phyloP scores from a whole-genome alignment of 1,284 basidiomycete species.

The Malassezia globosa region DNA sequence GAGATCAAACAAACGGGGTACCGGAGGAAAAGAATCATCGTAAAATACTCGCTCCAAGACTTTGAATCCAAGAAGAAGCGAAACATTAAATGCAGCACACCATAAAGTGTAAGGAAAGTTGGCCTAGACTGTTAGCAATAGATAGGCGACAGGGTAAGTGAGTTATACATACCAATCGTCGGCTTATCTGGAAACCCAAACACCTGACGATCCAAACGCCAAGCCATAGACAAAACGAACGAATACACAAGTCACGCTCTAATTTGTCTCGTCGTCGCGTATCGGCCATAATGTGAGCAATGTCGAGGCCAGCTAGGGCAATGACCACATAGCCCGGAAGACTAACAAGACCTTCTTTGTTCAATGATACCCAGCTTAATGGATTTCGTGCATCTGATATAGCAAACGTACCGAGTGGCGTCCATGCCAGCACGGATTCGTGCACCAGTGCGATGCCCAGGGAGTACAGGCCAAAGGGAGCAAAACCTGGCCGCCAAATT shows the following conservation, averaged over 20 bases:
- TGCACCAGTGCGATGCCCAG: conserved; percentile 50
- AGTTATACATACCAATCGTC: no score
- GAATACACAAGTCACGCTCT: no score
- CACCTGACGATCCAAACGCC: no score
- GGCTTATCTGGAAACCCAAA: conserved; percentile 47
- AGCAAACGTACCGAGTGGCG: conserved; percentile 26
- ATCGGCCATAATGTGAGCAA: conserved; percentile 68
- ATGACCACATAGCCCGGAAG: conserved; percentile 78
- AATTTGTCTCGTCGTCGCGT: background rate
- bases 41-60: conserved; percentile 50
- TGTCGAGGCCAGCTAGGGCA: conserved; percentile 71
- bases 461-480: conserved; percentile 58
- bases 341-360: conserved; percentile 82
- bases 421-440: conserved; percentile 17
- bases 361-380: conserved; percentile 59
- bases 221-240: no score
- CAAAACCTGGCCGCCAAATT: conserved; percentile 52
- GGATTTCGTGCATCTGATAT: conserved; percentile 47
- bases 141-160: no score
- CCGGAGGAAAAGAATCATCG: background rate
- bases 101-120: conserved; percentile 82
- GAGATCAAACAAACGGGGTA: conserved; percentile 57
- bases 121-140: no score
- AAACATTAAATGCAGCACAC: conserved; percentile 77
- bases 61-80: conserved; percentile 73